Evolutionary conservation across 2,329 filamentous ascomycete species (phyloP).

Genomic region (Aspergillus tubingensis): DNA sequence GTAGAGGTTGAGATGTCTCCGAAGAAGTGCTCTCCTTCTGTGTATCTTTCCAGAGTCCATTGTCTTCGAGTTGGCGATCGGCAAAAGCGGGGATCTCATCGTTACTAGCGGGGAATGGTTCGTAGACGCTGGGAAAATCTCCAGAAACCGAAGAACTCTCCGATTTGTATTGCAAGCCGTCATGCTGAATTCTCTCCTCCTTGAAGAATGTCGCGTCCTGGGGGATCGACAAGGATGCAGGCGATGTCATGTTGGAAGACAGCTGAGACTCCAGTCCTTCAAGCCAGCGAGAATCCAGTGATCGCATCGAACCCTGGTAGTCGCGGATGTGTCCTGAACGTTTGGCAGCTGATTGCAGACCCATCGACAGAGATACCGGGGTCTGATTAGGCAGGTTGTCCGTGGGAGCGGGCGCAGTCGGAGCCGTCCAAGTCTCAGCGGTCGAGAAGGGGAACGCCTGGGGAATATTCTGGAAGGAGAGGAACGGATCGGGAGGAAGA

Average conservation of each 20-base stretch:
- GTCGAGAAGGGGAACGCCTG: slow-evolving; percentile 32
- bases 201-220: slow-evolving; percentile 21
- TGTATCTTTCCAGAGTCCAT: slow-evolving; percentile 32
- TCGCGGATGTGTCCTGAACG: slow-evolving; percentile 20
- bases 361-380: slow-evolving; percentile 18
- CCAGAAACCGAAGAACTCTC: slow-evolving; percentile 42
- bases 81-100: slow-evolving; percentile 33
- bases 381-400: slow-evolving; percentile 11
- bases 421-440: slow-evolving; percentile 31
- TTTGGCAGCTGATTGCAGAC: slow-evolving; percentile 26
- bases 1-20: slow-evolving; percentile 26
- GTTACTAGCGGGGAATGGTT: slow-evolving; percentile 36
- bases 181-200: slow-evolving; percentile 24
- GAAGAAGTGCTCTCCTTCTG: slow-evolving; percentile 29
- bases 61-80: slow-evolving; percentile 35
- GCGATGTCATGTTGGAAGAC: slow-evolving; percentile 31
- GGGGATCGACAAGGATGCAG: slow-evolving; percentile 25
- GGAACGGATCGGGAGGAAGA: slow-evolving; percentile 30
- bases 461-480: slow-evolving; percentile 34
- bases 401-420: slow-evolving; percentile 15
- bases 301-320: slow-evolving; percentile 30
- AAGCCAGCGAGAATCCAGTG: slow-evolving; percentile 39
- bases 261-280: slow-evolving; percentile 37
- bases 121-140: slow-evolving; percentile 36
- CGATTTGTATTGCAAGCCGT: slow-evolving; percentile 38